Conservation (phyloP, 768 basidiomycete genomes). For the Calocybe indica region DNA sequence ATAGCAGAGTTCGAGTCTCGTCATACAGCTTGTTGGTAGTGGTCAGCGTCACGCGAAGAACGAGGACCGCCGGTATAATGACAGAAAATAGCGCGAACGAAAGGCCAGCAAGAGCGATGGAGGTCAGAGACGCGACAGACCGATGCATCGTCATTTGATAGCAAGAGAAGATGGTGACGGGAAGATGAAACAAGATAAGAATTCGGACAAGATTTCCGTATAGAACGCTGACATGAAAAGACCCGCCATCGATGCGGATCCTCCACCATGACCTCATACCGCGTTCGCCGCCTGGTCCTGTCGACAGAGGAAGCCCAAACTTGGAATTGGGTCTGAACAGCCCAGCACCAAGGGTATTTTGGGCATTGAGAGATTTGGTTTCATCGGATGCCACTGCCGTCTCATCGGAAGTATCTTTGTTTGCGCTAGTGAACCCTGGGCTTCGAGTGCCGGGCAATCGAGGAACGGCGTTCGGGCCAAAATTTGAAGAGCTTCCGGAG, state of each 20-base stretch:
- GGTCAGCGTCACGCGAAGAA: slow-evolving; percentile 74
- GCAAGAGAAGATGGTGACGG: slow-evolving; percentile 86
- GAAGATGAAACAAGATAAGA: slow-evolving; percentile 90
- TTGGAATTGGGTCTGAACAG: slow-evolving; percentile 18
- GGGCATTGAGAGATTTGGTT: slow-evolving; percentile 39
- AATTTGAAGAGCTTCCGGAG: slow-evolving; percentile 4
- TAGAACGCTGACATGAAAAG: slow-evolving; percentile 76
- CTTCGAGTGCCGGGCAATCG: slow-evolving; percentile 28
- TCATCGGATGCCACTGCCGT: slow-evolving; percentile 32
- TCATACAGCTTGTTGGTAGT: slow-evolving; percentile 91
- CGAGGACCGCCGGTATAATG: slow-evolving; percentile 64
- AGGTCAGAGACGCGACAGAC: slow-evolving; percentile 43
- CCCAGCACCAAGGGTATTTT: slow-evolving; percentile 18
- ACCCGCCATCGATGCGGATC: slow-evolving; percentile 55
- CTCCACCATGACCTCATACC: slow-evolving; percentile 46
- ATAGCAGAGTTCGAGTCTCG: slow-evolving; percentile 86
- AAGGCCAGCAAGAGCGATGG: slow-evolving; percentile 74
- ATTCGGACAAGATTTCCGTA: slow-evolving; percentile 91
- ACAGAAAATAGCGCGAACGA: slow-evolving; percentile 80
- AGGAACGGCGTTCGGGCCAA: slow-evolving; percentile 11
- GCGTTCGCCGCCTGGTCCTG: slow-evolving; percentile 21
- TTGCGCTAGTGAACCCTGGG: slow-evolving; percentile 30
- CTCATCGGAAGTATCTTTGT: slow-evolving; percentile 45
- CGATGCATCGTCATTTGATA: slow-evolving; percentile 73
- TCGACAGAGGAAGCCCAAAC: slow-evolving; percentile 18